These are phyloP conservation scores for Candida jianshihensis DNA, from an alignment of 805 yeast species.

Conservation along the genomic window DNA sequence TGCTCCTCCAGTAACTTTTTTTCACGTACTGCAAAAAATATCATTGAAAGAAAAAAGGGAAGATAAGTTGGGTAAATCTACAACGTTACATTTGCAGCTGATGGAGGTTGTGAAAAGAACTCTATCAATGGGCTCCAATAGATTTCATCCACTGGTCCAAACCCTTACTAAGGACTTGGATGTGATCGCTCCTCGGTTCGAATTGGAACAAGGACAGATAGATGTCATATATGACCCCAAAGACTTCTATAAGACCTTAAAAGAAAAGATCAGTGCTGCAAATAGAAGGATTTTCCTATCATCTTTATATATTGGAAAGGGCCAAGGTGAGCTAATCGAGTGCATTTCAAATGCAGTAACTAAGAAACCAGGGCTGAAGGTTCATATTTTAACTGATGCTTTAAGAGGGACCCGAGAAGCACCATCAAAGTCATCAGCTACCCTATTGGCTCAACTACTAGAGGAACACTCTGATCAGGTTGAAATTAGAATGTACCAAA, in stretches of 20 bases:
- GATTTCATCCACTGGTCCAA: constrained; percentile 38
- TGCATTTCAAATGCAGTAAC: constrained; percentile 55
- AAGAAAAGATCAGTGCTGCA: constrained; percentile 55
- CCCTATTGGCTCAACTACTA: constrained; percentile 60
- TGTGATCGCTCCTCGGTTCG: constrained; percentile 61
- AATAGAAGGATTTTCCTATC: constrained; percentile 68
- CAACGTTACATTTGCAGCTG: background rate
- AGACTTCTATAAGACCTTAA: constrained; percentile 64
- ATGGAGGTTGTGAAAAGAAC: background rate
- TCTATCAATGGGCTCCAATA: constrained; percentile 1
- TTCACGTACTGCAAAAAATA: too few species aligned
- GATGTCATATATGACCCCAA: constrained; percentile 58
- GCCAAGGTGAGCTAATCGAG: constrained; percentile 67
- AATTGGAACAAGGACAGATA: constrained; percentile 47
- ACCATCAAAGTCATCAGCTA: constrained; percentile 72
- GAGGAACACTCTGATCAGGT: constrained; percentile 63
- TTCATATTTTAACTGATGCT: constrained; percentile 77
- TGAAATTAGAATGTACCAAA: constrained; percentile 77
- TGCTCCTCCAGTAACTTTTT: too few species aligned
- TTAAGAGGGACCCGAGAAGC: constrained; percentile 90
- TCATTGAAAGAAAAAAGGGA: background rate
- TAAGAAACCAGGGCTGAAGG: constrained; percentile 52
- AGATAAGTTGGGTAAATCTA: background rate
- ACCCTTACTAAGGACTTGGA: constrained; percentile 48
- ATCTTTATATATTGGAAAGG: constrained; percentile 79